Base-by-base conservation (phyloP, 2,329 filamentous ascomycete species). In the Rosellinia necatrix region DNA sequence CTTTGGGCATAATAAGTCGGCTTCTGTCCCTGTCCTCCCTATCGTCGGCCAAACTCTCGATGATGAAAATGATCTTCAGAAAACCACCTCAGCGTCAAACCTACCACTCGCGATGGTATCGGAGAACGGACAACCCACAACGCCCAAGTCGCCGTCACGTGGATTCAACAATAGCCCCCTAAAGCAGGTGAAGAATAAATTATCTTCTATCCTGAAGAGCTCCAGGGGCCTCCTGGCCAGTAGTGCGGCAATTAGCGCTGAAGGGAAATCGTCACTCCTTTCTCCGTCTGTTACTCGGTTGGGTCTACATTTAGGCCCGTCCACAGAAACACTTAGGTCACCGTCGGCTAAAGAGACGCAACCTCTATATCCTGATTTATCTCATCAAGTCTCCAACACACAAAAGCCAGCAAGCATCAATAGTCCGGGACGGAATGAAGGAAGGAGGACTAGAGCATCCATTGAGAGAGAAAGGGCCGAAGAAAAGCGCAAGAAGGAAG, bases 141-240 rank as follows among this genome's bases (percentile, higher is more conserved):
- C 81, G 61, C 71, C 81, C 0, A 85, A 84, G 63, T 86, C 84
- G 1, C 82, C 83, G 0, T 78, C 81, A 4, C 75, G 83, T 51
- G 76, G 70, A 44, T 78, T 83, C 65, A 78, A 81, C 6, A 92
- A 96, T 63, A 93, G 89, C 56, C 91, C 91, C 4, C 74, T 97
- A 56, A 96, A 92, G 72, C 91, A 94, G 48, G 92, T 94, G 24
- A 97, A 96, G 76, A 91, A 90, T 68, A 96, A 92, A 70, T 79
- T 97, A 43, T 96, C 93, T 42, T 96, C 92, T 8, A 92, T 96
- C 57, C 79, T 97, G 65, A 92, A 92, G 73, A 90, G 88, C 52
- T 94, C 92, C 3, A 93, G 90, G 71, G 90, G 88, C 12, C 83
- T 97, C 44, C 87, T 97, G 60, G 91, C 88, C 15, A 96, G 89